A percentile compares a stretch with the other conserved stretches of the same genome.
Conservation (phyloP, 768 basidiomycete species). For the Mycena epipterygia region DNA sequence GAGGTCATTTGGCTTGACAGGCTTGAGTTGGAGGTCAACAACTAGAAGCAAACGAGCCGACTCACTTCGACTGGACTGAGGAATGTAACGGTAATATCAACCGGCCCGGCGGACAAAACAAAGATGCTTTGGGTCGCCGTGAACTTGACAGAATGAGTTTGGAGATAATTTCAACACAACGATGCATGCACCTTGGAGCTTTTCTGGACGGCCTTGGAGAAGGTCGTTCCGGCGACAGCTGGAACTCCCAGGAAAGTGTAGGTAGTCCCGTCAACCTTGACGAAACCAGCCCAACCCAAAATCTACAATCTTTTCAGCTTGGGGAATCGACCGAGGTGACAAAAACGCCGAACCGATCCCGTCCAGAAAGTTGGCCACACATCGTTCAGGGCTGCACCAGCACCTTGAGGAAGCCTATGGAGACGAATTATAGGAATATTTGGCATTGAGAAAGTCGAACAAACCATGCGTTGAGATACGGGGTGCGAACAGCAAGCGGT, state of each 20-base stretch:
- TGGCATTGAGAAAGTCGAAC: neutral
- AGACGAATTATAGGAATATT: neutral
- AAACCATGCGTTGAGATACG: slow-evolving; percentile 22
- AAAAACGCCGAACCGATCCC: too few relatives aligned
- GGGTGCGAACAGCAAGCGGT: slow-evolving; percentile 22
- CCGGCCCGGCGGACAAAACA: slow-evolving; percentile 70
- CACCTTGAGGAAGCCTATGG: slow-evolving; percentile 20
- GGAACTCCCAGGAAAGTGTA: slow-evolving; percentile 72
- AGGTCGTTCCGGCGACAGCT: slow-evolving; percentile 58
- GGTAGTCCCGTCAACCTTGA: slow-evolving; percentile 68
- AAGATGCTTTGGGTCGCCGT: slow-evolving; percentile 79
- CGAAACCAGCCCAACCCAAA: slow-evolving; percentile 75
- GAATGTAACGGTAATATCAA: slow-evolving; percentile 74
- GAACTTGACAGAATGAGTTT: slow-evolving; percentile 65
- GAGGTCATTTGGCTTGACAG: slow-evolving; percentile 66
- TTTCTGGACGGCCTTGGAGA: slow-evolving; percentile 68
- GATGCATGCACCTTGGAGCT: slow-evolving; percentile 67
- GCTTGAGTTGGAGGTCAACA: too few relatives aligned
- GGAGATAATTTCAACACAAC: slow-evolving; percentile 3
- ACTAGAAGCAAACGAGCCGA: neutral
- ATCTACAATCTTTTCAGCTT: too few relatives aligned
- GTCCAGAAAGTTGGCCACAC: slow-evolving; percentile 65
- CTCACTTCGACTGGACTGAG: slow-evolving; percentile 77
- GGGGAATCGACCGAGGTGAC: neutral
- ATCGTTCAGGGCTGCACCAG: slow-evolving; percentile 60